Evolutionary conservation across 2,329 filamentous ascomycete species (phyloP), one percentile per base, ranked within the genome.

Genomic region (Monilinia vaccinii-corymbosi): DNA sequence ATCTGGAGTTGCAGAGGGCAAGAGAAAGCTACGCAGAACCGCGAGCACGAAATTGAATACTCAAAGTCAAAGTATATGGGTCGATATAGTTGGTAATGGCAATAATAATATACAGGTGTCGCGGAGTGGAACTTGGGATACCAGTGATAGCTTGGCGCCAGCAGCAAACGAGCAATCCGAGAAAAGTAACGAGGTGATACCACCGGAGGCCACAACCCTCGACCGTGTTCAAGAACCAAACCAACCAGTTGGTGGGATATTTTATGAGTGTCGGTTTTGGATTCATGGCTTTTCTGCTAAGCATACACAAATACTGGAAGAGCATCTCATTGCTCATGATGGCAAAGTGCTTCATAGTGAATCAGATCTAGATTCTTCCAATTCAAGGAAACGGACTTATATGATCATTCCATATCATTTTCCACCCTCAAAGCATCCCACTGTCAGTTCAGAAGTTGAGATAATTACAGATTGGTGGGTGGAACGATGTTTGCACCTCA

Each of bases 401-500:
- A 63, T 79, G 49, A 68, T 82, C 51, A 69, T 80, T 21, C 79
- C 80, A 60, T 73, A 77, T 65, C 71, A 76, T 59, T 67, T 75
- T 31, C 68, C 71, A 49, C 58, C 69, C 23, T 58, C 63, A 21
- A 47, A 67, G 18, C 61, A 63, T 57, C 68, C 72, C 36, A 61
- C 66, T 45, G 65, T 73, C 52, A 70, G 68, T 52, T 63, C 65
- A 25, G 73, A 76, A 63, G 75, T 78, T 58, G 72, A 78, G 51
- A 70, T 78, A 16, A 85, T 96, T 36, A 97, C 91, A 13, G 91
- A 96, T 70, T 95, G 94, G 79, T 99, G 93, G 81, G 80, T 99
- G 56, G 94, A 99, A 74, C 84, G 85, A 51, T 97, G 93, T 71
- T 77, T 99, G 44, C 85, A 92, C 71, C 83, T 83, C 64, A 94